A percentile compares a stretch with the other conserved stretches of the same genome.
Evolutionary conservation across 768 basidiomycete genomes (phyloP).

Genomic region (Nevesoporus exiguus): DNA sequence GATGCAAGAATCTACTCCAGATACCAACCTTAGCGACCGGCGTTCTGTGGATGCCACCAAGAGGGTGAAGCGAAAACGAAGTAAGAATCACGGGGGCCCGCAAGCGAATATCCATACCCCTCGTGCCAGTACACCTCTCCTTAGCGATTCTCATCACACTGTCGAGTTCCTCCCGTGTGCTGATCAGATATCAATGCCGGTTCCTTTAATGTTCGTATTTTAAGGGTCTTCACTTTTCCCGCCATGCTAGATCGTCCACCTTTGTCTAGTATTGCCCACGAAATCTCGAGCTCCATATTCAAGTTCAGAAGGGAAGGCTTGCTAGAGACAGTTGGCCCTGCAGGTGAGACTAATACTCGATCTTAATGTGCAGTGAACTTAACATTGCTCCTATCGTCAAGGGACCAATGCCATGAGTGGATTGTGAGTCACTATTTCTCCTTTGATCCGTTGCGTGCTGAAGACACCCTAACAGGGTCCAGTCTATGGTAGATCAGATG

Average conservation of each 20-base stretch:
- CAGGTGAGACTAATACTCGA: constrained; percentile 44
- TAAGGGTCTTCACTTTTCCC: background rate
- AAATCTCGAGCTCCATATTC: constrained; percentile 67
- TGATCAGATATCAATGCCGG: constrained; percentile 62
- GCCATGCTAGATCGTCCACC: background rate
- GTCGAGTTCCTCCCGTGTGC: constrained; percentile 60
- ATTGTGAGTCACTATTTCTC: constrained; percentile 42
- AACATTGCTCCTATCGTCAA: constrained; percentile 24
- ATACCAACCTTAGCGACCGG: constrained; percentile 19
- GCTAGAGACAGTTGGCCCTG: constrained; percentile 87
- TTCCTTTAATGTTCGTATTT: constrained; percentile 71
- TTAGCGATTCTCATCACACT: constrained; percentile 51
- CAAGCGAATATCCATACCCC: constrained; percentile 14
- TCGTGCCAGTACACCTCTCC: constrained; percentile 56
- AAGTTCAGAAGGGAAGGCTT: constrained; percentile 75
- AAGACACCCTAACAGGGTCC: constrained; percentile 48
- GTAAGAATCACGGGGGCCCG: constrained; percentile 46
- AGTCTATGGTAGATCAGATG: constrained; percentile 82
- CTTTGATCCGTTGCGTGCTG: background rate
- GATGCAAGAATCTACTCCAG: constrained; percentile 32
- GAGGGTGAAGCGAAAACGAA: constrained; percentile 66
- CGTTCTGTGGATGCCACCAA: constrained; percentile 54
- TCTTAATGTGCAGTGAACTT: background rate
- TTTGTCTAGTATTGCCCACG: constrained; percentile 68
- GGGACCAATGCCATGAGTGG: constrained; percentile 76